Evolutionary conservation across 352 stramenopile genomes (phyloP), one percentile per base, ranked within the genome.

Genomic region (Pythium chondricola): DNA sequence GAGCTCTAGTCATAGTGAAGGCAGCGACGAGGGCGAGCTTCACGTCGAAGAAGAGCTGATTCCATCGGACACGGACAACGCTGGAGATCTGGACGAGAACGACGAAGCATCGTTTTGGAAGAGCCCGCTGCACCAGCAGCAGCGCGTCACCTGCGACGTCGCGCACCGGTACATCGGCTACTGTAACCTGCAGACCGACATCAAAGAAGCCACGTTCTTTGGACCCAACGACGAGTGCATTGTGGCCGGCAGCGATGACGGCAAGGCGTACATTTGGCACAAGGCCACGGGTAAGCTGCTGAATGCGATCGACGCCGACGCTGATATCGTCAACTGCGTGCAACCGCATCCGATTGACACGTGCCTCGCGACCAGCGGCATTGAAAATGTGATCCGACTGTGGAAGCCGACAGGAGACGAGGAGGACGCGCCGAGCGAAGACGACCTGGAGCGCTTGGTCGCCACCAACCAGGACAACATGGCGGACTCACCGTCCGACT

Each of bases 141-240:
- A 63, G 2, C 27, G 37, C 0, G 74, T 92, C 6, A 88, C 84
- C 53, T 84, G 69, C 22, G 71, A 88, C 30, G 67, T 80, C 13
- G 61, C 84, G 13, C 66, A 71, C 26, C 81, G 85, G 0, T 95
- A 91, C 37, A 80, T 93, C 27, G 85, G 85, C 5, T 91, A 91
- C 44, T 88, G 80, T 65, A 96, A 96, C 52, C 61, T 86, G 17
- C 73, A 93, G 61, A 96, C 86, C 0, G 86, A 95, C 30, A 95
- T 96, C 56, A 96, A 96, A 56, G 84, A 96, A 56, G 84, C 84
- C 0, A 66, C 66, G 0, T 96, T 95, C 47, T 89, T 96, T 32
- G 86, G 86, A 0, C 68, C 68, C n/a, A 89, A 93, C 33, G 85
- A 92, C 43, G 71, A 68, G 27, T 92, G 85, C 38, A 81, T 96